Conservation (phyloP, 495 filamentous ascomycete genomes). For the Penicillium bialowiezense region DNA sequence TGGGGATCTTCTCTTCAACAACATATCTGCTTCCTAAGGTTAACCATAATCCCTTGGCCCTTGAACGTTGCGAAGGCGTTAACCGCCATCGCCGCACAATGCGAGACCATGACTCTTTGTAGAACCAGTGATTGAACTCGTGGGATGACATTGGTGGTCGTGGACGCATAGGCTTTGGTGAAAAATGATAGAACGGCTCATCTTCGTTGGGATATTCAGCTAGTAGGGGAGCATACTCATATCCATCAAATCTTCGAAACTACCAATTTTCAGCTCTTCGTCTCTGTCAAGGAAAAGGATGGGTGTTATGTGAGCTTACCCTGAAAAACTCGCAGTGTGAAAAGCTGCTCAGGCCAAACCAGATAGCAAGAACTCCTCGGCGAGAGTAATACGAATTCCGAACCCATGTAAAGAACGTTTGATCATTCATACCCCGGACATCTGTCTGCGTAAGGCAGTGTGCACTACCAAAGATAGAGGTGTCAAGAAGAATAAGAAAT, state of each 20-base stretch:
- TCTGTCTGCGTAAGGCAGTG: too few species aligned
- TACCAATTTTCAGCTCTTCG: background rate
- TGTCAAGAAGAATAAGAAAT: too few species aligned
- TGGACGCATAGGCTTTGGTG: background rate
- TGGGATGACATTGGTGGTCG: constrained; percentile 1
- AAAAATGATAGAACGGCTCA: constrained; percentile 1
- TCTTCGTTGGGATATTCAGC: background rate
- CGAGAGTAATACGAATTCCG: background rate
- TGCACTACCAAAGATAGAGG: too few species aligned
- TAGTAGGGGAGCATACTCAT: background rate
- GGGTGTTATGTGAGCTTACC: background rate
- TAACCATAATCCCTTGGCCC: too few species aligned
- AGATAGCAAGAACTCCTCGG: background rate
- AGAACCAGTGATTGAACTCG: constrained; percentile 2
- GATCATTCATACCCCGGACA: background rate
- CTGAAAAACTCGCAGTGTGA: background rate
- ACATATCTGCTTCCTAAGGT: background rate
- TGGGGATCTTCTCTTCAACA: background rate
- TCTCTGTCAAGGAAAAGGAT: background rate
- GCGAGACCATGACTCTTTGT: too few species aligned
- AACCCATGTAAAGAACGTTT: background rate
- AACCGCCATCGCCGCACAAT: too few species aligned
- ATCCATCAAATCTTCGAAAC: background rate
- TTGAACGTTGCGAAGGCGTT: too few species aligned
- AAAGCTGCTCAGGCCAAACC: background rate